A percentile compares a stretch with the other conserved stretches of the same genome.
Evolutionary conservation across 2,329 filamentous ascomycete genomes (phyloP).

Genomic region (Stenocarpella maydis): DNA sequence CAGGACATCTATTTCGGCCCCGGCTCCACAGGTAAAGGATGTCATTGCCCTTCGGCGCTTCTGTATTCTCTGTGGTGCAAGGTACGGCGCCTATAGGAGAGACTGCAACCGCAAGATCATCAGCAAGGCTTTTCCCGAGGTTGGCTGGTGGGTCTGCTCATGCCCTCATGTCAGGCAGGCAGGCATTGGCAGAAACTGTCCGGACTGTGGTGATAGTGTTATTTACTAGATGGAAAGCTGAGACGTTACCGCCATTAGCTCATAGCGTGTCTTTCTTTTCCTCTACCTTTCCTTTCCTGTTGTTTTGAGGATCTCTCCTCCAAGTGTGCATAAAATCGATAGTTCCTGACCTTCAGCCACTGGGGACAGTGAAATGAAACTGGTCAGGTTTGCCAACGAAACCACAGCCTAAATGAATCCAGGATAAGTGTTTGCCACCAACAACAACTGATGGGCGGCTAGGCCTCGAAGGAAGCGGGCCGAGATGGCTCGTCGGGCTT

Average conservation of each 20-base stretch:
- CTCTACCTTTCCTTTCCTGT: too few species aligned
- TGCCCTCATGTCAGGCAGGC: constrained; percentile 28
- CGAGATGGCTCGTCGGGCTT: background rate
- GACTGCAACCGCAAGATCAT: constrained; percentile 34
- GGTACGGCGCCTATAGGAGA: constrained; percentile 28
- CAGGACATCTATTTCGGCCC: background rate
- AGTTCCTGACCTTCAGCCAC: too few species aligned
- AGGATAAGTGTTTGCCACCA: background rate
- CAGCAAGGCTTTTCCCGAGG: constrained; percentile 20
- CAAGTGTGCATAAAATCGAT: background rate
- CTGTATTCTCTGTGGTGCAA: constrained; percentile 32
- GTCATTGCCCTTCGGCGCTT: constrained; percentile 30
- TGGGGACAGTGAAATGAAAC: background rate
- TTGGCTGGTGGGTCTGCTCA: constrained; percentile 32
- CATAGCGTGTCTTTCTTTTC: background rate
- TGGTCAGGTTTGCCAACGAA: background rate
- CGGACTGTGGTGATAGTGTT: constrained; percentile 28
- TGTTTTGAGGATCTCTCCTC: too few species aligned
- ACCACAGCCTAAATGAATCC: constrained; percentile 5
- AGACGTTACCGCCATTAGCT: background rate
- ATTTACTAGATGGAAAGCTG: constrained; percentile 16
- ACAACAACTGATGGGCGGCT: background rate
- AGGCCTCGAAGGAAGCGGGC: constrained; percentile 10
- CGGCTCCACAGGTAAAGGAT: constrained; percentile 19
- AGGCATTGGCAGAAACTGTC: constrained; percentile 25